Conservation (phyloP, 805 yeast species). For the Debaryomyces prosopidis region DNA sequence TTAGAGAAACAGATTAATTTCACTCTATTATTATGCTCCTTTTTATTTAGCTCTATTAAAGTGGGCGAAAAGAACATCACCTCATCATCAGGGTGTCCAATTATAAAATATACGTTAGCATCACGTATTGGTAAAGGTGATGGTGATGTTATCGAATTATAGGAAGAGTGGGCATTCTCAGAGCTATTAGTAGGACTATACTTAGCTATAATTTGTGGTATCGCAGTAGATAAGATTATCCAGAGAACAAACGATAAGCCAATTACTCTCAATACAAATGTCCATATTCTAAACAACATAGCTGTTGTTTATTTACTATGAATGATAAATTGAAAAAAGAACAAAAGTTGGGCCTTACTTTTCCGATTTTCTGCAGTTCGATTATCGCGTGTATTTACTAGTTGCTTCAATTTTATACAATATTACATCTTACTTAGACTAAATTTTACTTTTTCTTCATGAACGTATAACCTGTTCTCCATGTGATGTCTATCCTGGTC, state of each 20-base stretch:
- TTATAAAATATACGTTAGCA: slow-evolving; percentile 50
- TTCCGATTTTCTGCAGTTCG: too few relatives aligned
- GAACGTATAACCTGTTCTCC: slow-evolving; percentile 54
- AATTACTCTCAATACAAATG: slow-evolving; percentile 14
- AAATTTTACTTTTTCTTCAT: slow-evolving; percentile 30
- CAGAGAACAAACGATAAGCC: slow-evolving; percentile 32
- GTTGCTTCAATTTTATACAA: too few relatives aligned
- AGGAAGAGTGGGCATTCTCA: slow-evolving; percentile 27
- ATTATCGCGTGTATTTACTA: too few relatives aligned
- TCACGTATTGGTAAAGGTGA: slow-evolving; percentile 34
- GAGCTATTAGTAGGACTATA: slow-evolving; percentile 28
- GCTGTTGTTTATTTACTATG: background rate
- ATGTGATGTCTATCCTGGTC: slow-evolving; percentile 42
- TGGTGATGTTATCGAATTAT: slow-evolving; percentile 36
- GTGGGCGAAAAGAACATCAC: slow-evolving; percentile 95
- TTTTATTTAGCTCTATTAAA: slow-evolving; percentile 49
- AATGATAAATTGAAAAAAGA: too few relatives aligned
- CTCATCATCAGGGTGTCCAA: slow-evolving; percentile 98
- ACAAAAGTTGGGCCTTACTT: too few relatives aligned
- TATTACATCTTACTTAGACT: background rate
- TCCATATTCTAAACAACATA: slow-evolving; percentile 8
- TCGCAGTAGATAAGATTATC: slow-evolving; percentile 38
- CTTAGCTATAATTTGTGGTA: slow-evolving; percentile 37
- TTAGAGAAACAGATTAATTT: slow-evolving; percentile 68
- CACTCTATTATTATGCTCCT: slow-evolving; percentile 50